Conservation (phyloP, 108 stramenopile genomes). For the Parietichytrium sp. region DNA sequence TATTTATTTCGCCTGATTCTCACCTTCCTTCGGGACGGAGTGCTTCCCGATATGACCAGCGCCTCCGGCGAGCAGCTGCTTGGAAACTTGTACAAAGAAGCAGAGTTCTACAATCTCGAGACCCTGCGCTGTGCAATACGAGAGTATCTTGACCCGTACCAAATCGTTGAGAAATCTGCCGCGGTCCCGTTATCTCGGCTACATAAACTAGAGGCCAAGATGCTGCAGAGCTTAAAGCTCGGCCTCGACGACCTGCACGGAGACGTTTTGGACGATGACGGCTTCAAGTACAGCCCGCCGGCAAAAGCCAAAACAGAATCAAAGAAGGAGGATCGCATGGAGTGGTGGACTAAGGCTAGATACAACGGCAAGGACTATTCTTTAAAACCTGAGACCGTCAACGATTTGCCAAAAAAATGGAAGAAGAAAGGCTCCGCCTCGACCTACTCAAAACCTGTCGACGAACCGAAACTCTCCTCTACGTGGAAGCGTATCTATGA, state of each 20-base stretch:
- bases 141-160: conserved; percentile 6
- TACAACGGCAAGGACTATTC: too few species aligned
- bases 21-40: conserved; percentile 13
- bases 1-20: not conserved
- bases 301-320: too few species aligned
- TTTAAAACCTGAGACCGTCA: too few species aligned
- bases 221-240: not conserved
- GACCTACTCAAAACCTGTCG: too few species aligned
- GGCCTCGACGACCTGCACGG: not conserved
- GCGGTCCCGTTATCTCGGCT: conserved; percentile 10
- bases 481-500: too few species aligned
- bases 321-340: too few species aligned
- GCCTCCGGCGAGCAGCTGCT: not conserved
- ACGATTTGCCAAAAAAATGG: too few species aligned
- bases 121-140: conserved; percentile 34
- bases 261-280: too few species aligned
- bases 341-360: too few species aligned
- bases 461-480: too few species aligned
- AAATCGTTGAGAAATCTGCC: conserved; percentile 19
- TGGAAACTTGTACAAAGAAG: not conserved
- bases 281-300: too few species aligned
- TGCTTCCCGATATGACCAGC: not conserved
- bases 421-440: too few species aligned
- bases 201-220: conserved; percentile 18
- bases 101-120: conserved; percentile 24